These are phyloP conservation scores for Kickxella alabastrina DNA, from an alignment of 192 early-diverging fungal species.

Conservation along the genomic window DNA sequence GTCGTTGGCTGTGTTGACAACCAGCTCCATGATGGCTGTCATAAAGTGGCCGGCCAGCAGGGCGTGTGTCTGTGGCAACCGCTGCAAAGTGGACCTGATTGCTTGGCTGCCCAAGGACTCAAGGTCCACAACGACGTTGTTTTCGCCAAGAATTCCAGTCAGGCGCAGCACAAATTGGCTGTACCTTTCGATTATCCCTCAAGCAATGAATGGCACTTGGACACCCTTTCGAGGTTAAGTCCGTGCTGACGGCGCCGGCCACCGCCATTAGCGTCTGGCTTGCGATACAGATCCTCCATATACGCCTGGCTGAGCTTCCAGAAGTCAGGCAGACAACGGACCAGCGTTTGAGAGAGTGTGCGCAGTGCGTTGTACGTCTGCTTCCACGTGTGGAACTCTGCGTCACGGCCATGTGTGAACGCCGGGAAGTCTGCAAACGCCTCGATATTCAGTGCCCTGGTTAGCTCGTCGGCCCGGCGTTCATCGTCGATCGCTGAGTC, in stretches of 20 bases:
- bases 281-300: conserved; percentile 77
- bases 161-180: conserved; percentile 47
- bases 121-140: conserved; percentile 18
- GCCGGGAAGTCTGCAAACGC: conserved; percentile 39
- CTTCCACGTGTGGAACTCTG: conserved; percentile 63
- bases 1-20: conserved; percentile 76
- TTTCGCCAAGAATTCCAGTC: conserved; percentile 38
- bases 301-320: conserved; percentile 86
- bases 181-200: conserved; percentile 45
- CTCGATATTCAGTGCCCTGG: conserved; percentile 33
- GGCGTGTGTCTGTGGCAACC: conserved; percentile 56
- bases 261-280: conserved; percentile 29
- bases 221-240: conserved; percentile 45
- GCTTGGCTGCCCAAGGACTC: conserved; percentile 11
- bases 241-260: conserved; percentile 43
- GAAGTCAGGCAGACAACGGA: conserved; percentile 80
- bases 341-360: conserved; percentile 70
- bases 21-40: conserved; percentile 65
- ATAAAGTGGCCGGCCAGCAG: conserved; percentile 71
- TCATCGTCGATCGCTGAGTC: conserved; percentile 20
- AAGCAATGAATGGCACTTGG: conserved; percentile 47
- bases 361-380: conserved; percentile 66
- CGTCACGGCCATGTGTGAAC: conserved; percentile 39
- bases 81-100: conserved; percentile 32
- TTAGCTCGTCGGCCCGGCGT: conserved; percentile 41